phyloP scores from a whole-genome alignment of 768 basidiomycete genomes.

The Suillus decipiens region DNA sequence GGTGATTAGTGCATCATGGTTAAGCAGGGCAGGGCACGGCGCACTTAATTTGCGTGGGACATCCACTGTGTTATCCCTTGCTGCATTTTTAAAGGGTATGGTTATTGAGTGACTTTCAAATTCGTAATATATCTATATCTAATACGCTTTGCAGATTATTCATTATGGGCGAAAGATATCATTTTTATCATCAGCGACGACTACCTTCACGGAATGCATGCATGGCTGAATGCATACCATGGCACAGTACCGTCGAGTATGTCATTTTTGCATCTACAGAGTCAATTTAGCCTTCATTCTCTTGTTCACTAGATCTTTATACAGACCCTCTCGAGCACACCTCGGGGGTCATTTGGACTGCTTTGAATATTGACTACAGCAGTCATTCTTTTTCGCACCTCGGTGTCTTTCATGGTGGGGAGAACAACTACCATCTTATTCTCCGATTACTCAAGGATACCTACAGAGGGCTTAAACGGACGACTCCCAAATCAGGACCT shows the following conservation, averaged over 20 bases:
- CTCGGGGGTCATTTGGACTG: conserved; percentile 95
- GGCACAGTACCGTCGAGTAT: conserved; percentile 64
- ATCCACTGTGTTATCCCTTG: conserved; percentile 83
- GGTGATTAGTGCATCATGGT: conserved; percentile 89
- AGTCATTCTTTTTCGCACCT: conserved; percentile 96
- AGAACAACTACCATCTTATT: not conserved
- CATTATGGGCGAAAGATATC: conserved; percentile 94
- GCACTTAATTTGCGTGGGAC: conserved; percentile 83
- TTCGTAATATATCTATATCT: conserved; percentile 10
- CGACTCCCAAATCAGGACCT: conserved; percentile 96
- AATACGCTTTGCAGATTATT: conserved; percentile 57
- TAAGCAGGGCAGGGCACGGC: conserved; percentile 60
- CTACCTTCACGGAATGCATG: conserved; percentile 89
- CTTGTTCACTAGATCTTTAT: conserved; percentile 52
- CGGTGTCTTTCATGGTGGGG: conserved; percentile 89
- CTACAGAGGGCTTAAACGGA: conserved; percentile 89
- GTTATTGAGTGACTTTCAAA: conserved; percentile 1
- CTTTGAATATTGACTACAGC: conserved; percentile 92
- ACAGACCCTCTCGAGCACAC: conserved; percentile 61
- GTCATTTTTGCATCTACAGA: conserved; percentile 12
- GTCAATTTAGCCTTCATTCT: not conserved
- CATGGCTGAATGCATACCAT: conserved; percentile 88
- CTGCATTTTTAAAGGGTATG: conserved; percentile 79
- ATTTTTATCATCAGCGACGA: conserved; percentile 89
- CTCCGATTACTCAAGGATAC: conserved; percentile 5